A percentile compares a stretch with the other conserved stretches of the same genome.
Evolutionary conservation across 495 filamentous ascomycete species (phyloP).

Genomic region (Clavariopsis aquatica): DNA sequence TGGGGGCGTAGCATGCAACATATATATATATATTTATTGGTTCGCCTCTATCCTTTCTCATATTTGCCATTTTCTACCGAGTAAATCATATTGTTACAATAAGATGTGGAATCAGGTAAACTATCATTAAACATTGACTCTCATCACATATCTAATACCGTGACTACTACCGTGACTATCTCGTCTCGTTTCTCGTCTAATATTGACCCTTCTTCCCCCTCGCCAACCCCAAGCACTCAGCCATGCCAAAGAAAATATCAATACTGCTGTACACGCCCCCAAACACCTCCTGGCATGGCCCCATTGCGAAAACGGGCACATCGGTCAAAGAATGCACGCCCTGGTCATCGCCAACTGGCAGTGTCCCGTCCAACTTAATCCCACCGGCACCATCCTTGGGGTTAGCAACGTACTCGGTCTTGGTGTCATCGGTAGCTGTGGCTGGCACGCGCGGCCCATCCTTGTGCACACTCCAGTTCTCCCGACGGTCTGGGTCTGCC

Average conservation of each 20-base stretch:
- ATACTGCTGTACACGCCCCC: conserved; percentile 67
- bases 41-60: too few relatives aligned
- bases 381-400: conserved; percentile 63
- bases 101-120: too few relatives aligned
- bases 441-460: conserved; percentile 59
- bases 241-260: conserved; percentile 73
- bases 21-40: too few relatives aligned
- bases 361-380: conserved; percentile 67
- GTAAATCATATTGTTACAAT: too few relatives aligned
- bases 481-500: conserved; percentile 66
- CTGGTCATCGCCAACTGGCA: conserved; percentile 56
- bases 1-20: too few relatives aligned
- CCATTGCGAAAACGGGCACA: conserved; percentile 71
- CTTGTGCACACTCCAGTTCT: conserved; percentile 59
- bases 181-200: too few relatives aligned
- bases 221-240: conserved; percentile 61
- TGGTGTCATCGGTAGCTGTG: conserved; percentile 43
- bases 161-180: too few relatives aligned
- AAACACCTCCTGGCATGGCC: conserved; percentile 71
- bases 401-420: conserved; percentile 58
- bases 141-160: too few relatives aligned
- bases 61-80: too few relatives aligned
- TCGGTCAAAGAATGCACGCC: conserved; percentile 76
- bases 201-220: conserved; percentile 13
- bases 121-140: too few relatives aligned